Conservation (phyloP, 148 eudicot species). For the Gaultheria prostrata region DNA sequence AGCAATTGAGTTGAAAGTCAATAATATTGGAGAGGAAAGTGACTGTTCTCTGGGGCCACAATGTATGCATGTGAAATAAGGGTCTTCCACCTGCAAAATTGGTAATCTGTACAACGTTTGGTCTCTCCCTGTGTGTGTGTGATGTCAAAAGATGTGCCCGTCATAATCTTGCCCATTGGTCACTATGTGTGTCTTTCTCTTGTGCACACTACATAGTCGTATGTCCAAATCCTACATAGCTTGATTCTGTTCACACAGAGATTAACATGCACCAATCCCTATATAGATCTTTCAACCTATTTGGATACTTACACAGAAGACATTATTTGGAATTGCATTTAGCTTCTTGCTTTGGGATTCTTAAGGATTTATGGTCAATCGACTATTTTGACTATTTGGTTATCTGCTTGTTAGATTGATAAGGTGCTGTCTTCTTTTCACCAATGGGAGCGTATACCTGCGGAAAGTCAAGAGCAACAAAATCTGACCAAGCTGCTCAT, state of each 20-base stretch:
- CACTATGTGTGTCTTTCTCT: background rate
- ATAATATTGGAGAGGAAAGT: background rate
- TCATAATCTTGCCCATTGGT: background rate
- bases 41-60: background rate
- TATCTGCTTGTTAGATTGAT: conserved; percentile 57
- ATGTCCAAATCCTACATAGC: background rate
- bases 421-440: conserved; percentile 65
- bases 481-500: conserved; percentile 49
- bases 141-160: background rate
- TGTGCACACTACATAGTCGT: background rate
- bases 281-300: background rate
- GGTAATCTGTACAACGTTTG: background rate
- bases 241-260: background rate
- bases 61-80: background rate
- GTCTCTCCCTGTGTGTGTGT: background rate
- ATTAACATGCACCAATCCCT: background rate
- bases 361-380: background rate
- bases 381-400: conserved; percentile 5
- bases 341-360: background rate
- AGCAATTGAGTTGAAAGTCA: background rate
- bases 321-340: background rate
- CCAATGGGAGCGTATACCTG: conserved; percentile 61
- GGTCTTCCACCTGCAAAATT: background rate
- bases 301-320: background rate
- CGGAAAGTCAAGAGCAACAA: conserved; percentile 43